Evolutionary conservation across 345 rosid species (phyloP), one percentile per base, ranked within the genome.

Genomic region (Eucalyptus cloeziana): DNA sequence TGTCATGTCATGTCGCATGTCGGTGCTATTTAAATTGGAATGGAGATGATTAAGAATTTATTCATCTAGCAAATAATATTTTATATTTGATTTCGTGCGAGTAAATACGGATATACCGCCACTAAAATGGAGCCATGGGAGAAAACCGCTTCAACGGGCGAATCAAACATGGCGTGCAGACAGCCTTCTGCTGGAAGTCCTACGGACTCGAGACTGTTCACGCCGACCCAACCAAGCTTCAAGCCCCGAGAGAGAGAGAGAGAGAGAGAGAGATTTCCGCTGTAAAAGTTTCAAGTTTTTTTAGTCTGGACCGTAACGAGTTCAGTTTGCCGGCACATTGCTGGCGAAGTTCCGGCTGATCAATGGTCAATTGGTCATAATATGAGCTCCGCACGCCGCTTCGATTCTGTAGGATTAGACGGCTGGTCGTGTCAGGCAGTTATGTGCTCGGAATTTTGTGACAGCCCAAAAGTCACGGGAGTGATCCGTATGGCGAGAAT

Each of bases 1-100:
- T 3, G 1, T 17, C 2, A 0, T 51, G 3, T 51, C 4, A 4
- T 44, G 9, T 44, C 47, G 47, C 9, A 3, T 7, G 4, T 52
- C 24, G 0, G 0, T 19, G 8, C 0, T 52, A 19, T 52, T 52
- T 52, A 52, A 24, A 69, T 31, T 17, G 24, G 5, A 7, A 21
- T 31, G 25, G 25, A 19, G 81, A 33, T 17, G 3, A 17, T 67
- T 33, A 71, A 71, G 40, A 71, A 71, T 71, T 71, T 71, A 33
- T 71, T 69, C 44, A 11, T 33, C 44, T 69, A 71, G 44, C 13
- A 71, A 71, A 71, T 71, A 71, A 71, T 71, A 71, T 17, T 27
- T 33, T 33, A 9, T 33, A 17, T 71, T 33, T 33, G 44, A 33
- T 10, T 33, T 33, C 21, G 44, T 71, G 33, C 33, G 44, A 69